Evolutionary conservation across 352 stramenopile species (phyloP), one percentile per base, ranked within the genome.

Genomic region (Phytophthora kernoviae): DNA sequence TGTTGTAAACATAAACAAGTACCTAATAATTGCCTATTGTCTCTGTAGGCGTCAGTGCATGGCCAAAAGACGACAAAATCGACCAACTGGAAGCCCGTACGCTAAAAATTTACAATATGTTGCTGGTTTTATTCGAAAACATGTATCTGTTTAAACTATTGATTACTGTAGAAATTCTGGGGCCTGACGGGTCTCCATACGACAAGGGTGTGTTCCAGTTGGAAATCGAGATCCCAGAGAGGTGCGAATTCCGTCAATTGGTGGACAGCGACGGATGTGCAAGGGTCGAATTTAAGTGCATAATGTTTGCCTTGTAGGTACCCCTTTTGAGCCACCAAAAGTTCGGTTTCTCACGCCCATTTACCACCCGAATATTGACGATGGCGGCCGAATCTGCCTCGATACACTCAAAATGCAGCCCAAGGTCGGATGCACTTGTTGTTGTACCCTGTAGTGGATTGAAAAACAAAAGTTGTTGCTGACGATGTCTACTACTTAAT

Each of bases 391-490:
- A 24, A 97, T 97, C 43, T 97, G 88, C 52, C 78, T 97, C 5
- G 89, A 97, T 62, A 96, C 87, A 11, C 82, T 97, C 48, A 97
- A 97, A 72, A 96, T 94, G 87, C 87, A 92, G 54, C 90, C 90
- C 15, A 92, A 94, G 75, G 84, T 88, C 11, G 44, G 32, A 12
- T 2, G 42, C 9, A 39, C 10, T 14, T 39, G 9, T 14, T 39
- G 41, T 5, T 11, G 9, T 40, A 33, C 11, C 20, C 17, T 26
- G 11, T 48, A 26, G n/a, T 42, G 27, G 37, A 45, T 39, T 34
- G 18, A 26, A 42, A 14, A n/a, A 27, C 20, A 40, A 7, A 30
- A 6, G 3, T 7, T 47, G 9, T 37, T 44, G 15, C 30, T 21
- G 22, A 48, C 21, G 15, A 17, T 14, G 24, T 32, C 3, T 43